Evolutionary conservation across 179 eudicot genomes (phyloP), one percentile per base, ranked within the genome.

Genomic region (Carnegiea gigantea): DNA sequence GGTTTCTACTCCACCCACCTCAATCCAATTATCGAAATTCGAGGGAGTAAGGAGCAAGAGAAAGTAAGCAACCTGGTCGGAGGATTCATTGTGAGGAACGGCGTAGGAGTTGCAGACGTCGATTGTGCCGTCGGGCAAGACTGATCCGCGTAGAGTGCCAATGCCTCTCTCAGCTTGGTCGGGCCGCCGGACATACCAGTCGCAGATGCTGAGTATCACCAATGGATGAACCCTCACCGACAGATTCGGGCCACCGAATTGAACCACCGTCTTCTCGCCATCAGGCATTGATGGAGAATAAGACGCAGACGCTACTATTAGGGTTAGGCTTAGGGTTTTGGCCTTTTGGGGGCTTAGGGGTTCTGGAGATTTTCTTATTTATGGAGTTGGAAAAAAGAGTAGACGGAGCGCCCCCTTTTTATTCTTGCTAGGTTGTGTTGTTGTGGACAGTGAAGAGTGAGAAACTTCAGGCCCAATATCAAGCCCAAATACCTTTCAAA

Each of bases 131-230:
- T 94, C 97, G 0, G 97, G 90, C 67, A 92, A 86, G 14, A 95
- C 90, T 24, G 94, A 91, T 30, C 98, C 99, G 44, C 92, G 97
- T 11, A 96, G 93, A 44, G 97, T 92, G 1, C 99, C 99, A 78
- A 96, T 90, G 51, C 92, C 96, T 75, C 99, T 89, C 17, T 94
- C 98, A 48, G 99, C 93, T 82, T 92, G 95, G 84, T 93, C 99
- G 1, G 98, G 97, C 33, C 99, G 89, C 44, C 99, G 87, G n/a
- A 96, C 97, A 57, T 83, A 96, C 82, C 92, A 94, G 54, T 96
- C 98, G 77, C 97, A 91, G 73, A 96, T 88, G 85, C 91, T 96
- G 89, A 91, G 94, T n/a, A 96, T 89, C 40, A 94, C 99, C 48
- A 96, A 82, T 1, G 97, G 99, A 57, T 94, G 97, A 49, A 94